phyloP scores from a whole-genome alignment of 306 rosid genomes.

The Sechiopsis laciniata region DNA sequence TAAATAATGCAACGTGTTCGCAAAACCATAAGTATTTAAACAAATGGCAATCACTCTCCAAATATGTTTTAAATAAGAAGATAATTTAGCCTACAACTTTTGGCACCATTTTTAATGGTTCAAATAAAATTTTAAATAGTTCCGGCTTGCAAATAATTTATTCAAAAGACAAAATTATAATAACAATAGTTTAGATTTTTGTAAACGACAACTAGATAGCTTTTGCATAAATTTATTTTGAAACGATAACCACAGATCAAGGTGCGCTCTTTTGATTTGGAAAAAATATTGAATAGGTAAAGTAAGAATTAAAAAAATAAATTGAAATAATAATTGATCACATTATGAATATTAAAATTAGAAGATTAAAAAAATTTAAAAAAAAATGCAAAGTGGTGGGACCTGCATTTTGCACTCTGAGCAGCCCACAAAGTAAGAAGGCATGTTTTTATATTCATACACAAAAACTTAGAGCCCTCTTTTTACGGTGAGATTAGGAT shows the following conservation, averaged over 20 bases:
- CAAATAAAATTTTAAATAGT: not conserved
- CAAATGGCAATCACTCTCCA: not conserved
- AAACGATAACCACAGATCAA: conserved; percentile 1
- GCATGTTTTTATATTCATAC: conserved; percentile 9
- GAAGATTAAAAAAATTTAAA: too few relatives aligned
- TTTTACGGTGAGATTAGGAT: conserved; percentile 10
- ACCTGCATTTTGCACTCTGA: not conserved
- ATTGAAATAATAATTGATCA: not conserved
- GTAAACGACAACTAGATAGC: conserved; percentile 2
- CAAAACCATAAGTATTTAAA: not conserved
- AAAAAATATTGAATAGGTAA: not conserved
- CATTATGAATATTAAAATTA: not conserved
- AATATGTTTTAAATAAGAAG: not conserved
- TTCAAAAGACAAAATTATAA: not conserved
- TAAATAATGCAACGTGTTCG: not conserved
- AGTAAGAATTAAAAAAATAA: conserved; percentile 2
- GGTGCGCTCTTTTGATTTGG: conserved; percentile 9
- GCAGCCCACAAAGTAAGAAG: not conserved
- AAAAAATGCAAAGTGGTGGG: conserved; percentile 10
- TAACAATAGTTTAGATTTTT: too few relatives aligned
- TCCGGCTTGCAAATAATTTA: not conserved
- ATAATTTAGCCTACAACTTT: not conserved
- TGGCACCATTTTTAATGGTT: not conserved
- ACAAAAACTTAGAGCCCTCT: not conserved
- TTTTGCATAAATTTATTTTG: not conserved